Evolutionary conservation across 225 moss, liverwort and hornwort species (phyloP).

Genomic region (Polytrichum formosum): DNA sequence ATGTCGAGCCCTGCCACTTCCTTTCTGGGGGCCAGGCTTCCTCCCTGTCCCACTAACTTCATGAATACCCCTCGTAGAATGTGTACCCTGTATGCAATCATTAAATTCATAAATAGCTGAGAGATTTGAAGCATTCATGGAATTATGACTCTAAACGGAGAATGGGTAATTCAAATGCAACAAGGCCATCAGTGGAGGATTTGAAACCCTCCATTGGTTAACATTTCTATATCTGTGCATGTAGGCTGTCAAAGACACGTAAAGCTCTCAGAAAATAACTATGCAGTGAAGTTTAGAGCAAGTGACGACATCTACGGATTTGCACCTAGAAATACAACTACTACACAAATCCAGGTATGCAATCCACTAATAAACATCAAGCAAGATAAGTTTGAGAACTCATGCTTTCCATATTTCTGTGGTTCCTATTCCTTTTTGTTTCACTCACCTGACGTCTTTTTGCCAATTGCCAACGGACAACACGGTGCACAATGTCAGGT

Average conservation of each 20-base stretch:
- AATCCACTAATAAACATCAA: too few species aligned
- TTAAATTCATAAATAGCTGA: neutral
- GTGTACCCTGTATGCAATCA: slow-evolving; percentile 57
- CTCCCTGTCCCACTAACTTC: slow-evolving; percentile 89
- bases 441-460: slow-evolving; percentile 74
- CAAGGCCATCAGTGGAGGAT: too few species aligned
- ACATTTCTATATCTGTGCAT: too few species aligned
- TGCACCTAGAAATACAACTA: too few species aligned
- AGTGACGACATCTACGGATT: too few species aligned
- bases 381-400: too few species aligned
- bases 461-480: slow-evolving; percentile 95
- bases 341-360: too few species aligned
- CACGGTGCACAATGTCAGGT: slow-evolving; percentile 87
- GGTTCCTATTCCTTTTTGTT: neutral
- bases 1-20: slow-evolving; percentile 79
- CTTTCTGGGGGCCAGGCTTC: slow-evolving; percentile 88
- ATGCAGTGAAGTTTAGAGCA: too few species aligned
- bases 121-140: neutral
- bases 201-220: too few species aligned
- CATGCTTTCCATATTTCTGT: neutral
- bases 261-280: too few species aligned
- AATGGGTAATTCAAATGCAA: too few species aligned
- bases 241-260: too few species aligned
- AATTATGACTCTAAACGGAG: neutral
- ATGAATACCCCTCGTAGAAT: slow-evolving; percentile 74